These are phyloP conservation scores for Cylindrotheca fusiformis DNA, from an alignment of 108 stramenopile genomes.

Conservation along the genomic window DNA sequence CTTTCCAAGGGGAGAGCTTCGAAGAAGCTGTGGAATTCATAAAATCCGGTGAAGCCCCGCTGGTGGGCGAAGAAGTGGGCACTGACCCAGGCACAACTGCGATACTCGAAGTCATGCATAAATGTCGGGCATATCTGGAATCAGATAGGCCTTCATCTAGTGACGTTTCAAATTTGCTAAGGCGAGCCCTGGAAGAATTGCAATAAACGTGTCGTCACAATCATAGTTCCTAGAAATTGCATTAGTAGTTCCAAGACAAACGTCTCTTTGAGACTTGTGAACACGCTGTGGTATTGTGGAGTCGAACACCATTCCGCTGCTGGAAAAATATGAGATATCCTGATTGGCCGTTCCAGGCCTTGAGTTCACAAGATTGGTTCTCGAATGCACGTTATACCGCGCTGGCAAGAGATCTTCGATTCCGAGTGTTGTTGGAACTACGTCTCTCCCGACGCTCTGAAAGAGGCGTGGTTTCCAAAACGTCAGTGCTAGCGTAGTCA, in stretches of 20 bases:
- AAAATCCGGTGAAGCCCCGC: neutral
- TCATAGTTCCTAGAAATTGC: too few relatives aligned
- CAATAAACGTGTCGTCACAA: too few relatives aligned
- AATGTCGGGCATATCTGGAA: slow-evolving; percentile 1
- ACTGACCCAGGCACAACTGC: neutral
- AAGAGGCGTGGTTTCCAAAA: neutral
- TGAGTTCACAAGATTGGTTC: too few relatives aligned
- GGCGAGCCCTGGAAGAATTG: slow-evolving; percentile 3
- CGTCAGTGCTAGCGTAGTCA: neutral
- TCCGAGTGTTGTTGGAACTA: neutral
- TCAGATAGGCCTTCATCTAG: slow-evolving; percentile 8
- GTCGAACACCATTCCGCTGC: too few relatives aligned
- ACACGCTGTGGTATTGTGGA: too few relatives aligned
- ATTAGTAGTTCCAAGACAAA: too few relatives aligned
- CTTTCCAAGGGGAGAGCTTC: slow-evolving; percentile 1
- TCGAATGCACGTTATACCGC: too few relatives aligned
- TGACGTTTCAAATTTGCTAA: neutral
- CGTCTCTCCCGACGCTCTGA: neutral
- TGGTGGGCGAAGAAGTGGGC: too few relatives aligned
- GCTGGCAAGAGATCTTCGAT: neutral
- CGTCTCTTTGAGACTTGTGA: too few relatives aligned
- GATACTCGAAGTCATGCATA: slow-evolving; percentile 7
- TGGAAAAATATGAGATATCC: too few relatives aligned
- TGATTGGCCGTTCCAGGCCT: too few relatives aligned
- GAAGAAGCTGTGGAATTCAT: slow-evolving; percentile 6